A percentile compares a stretch with the other conserved stretches of the same genome.
Evolutionary conservation across 352 stramenopile genomes (phyloP).

Genomic region (Phytopythium sindhum): DNA sequence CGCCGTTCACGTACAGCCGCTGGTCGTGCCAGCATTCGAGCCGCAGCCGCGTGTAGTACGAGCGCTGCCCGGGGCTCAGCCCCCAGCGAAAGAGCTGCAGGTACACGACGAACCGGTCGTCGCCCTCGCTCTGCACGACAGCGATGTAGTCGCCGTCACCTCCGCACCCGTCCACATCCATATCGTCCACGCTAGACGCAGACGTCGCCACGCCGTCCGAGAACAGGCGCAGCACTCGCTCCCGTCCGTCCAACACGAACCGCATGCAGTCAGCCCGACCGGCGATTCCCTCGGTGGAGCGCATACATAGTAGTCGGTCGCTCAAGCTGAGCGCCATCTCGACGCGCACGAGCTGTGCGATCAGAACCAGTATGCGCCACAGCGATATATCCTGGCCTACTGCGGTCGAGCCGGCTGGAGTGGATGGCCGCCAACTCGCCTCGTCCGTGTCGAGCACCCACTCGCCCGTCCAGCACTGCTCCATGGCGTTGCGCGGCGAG

Average conservation of each 20-base stretch:
- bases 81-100: conserved; percentile 50
- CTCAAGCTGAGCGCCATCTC: conserved; percentile 38
- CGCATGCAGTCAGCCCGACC: conserved; percentile 31
- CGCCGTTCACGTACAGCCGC: conserved; percentile 39
- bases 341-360: conserved; percentile 43
- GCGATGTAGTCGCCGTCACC: conserved; percentile 57
- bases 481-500: conserved; percentile 25
- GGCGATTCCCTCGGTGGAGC: conserved; percentile 26
- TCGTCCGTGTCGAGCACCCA: conserved; percentile 55
- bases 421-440: conserved; percentile 28
- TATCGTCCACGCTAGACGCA: neutral
- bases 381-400: conserved; percentile 28
- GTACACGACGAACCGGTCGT: conserved; percentile 39
- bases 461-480: conserved; percentile 44
- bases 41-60: conserved; percentile 40
- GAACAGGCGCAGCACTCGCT: conserved; percentile 54
- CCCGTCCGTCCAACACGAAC: conserved; percentile 56
- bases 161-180: conserved; percentile 8
- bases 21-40: conserved; percentile 39
- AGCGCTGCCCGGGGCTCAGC: conserved; percentile 18
- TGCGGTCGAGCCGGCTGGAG: conserved; percentile 6
- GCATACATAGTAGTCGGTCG: conserved; percentile 33
- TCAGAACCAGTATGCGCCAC: conserved; percentile 36
- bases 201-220: conserved; percentile 42
- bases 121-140: conserved; percentile 42